Percentiles rank a stretch among this genome's conserved stretches.
Evolutionary conservation across 2,329 filamentous ascomycete species (phyloP).

Genomic region (Aspergillus uvarum): DNA sequence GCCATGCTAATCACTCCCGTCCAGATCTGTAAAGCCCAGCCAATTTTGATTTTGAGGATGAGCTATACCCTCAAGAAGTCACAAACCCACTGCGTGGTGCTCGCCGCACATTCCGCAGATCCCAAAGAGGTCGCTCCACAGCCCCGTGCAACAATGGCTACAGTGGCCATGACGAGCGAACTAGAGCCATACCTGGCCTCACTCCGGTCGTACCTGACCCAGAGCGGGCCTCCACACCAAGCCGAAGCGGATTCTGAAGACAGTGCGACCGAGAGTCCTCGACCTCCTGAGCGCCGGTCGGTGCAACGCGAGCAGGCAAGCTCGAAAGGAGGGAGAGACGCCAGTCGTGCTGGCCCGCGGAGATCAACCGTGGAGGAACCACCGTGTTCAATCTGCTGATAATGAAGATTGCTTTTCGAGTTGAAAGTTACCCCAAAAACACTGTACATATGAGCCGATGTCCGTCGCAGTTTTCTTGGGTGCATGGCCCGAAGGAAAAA

Average conservation of each 20-base stretch:
- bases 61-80: background rate
- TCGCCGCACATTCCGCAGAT: background rate
- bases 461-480: background rate
- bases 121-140: conserved; percentile 8
- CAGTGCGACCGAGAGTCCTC: background rate
- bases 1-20: conserved; percentile 21
- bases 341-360: background rate
- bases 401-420: background rate
- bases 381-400: background rate
- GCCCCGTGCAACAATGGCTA: conserved; percentile 24
- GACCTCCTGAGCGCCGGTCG: background rate
- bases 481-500: background rate
- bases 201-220: conserved; percentile 28
- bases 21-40: conserved; percentile 18
- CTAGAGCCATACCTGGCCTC: conserved; percentile 32
- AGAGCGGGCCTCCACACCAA: conserved; percentile 4
- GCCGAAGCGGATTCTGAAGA: conserved; percentile 6
- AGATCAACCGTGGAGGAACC: background rate
- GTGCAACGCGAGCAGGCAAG: background rate
- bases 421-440: conserved; percentile 38
- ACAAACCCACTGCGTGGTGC: background rate
- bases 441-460: conserved; percentile 27
- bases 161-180: conserved; percentile 33
- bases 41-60: background rate
- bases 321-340: background rate